Evolutionary conservation across 192 early-diverging fungal genomes (phyloP).

Genomic region (Mortierella antarctica): DNA sequence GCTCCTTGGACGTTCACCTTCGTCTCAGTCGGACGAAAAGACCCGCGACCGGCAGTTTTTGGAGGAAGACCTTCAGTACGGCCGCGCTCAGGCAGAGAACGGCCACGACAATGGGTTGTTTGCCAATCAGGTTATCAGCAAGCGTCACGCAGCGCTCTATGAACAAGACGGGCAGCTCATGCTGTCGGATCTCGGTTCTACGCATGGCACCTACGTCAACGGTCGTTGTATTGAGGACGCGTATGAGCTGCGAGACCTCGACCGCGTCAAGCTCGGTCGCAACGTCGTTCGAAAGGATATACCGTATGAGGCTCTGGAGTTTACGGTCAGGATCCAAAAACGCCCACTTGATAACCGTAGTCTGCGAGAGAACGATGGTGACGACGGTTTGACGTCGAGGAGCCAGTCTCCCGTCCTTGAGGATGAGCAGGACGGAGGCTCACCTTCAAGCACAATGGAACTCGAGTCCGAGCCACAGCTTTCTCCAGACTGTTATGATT

Average conservation of each 20-base stretch:
- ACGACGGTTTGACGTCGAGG: no score
- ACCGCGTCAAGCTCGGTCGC: slow-evolving; percentile 17
- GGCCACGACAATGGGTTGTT: slow-evolving; percentile 28
- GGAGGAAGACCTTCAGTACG: not conserved
- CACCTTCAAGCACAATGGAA: no score
- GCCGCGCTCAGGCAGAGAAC: slow-evolving; percentile 10
- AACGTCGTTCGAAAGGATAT: slow-evolving; percentile 25
- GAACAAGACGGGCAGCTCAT: slow-evolving; percentile 22
- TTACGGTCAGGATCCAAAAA: slow-evolving; percentile 20
- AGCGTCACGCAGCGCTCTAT: slow-evolving; percentile 19
- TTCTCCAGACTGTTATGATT: no score
- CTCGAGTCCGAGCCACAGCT: no score
- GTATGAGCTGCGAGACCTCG: slow-evolving; percentile 6
- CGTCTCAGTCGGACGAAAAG: slow-evolving; percentile 8
- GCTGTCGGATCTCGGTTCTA: slow-evolving; percentile 26
- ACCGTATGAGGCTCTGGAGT: slow-evolving; percentile 16
- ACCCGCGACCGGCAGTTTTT: not conserved
- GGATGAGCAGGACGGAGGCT: no score
- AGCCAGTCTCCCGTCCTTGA: no score
- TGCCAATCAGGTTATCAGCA: slow-evolving; percentile 39
- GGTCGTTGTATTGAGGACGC: not conserved
- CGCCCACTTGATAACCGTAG: no score
- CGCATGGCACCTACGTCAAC: slow-evolving; percentile 41
- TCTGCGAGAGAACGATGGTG: no score
- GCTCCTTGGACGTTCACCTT: slow-evolving; percentile 23